phyloP scores from a whole-genome alignment of 345 rosid species.

The Firmiana major region DNA sequence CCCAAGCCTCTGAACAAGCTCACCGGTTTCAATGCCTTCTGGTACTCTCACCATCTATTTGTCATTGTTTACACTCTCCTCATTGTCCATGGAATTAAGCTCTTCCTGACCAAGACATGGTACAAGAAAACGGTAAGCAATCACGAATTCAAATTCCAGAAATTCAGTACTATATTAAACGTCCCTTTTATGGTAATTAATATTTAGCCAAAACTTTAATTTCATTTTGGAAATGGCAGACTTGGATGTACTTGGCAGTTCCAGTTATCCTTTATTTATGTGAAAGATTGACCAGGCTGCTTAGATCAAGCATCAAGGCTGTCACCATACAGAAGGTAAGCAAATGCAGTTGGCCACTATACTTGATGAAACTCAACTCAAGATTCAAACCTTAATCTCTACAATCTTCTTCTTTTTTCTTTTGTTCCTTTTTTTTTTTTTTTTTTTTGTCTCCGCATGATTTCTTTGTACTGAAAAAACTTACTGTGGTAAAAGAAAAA shows the following conservation, averaged over 20 bases:
- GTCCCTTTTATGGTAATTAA: neutral
- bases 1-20: slow-evolving; percentile 62
- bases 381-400: too few species aligned
- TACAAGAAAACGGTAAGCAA: slow-evolving; percentile 58
- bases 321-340: slow-evolving; percentile 59
- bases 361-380: too few species aligned
- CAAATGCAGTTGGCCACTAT: neutral
- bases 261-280: slow-evolving; percentile 53
- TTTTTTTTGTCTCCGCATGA: too few species aligned
- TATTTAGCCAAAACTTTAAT: neutral
- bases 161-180: neutral
- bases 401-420: too few species aligned
- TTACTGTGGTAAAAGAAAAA: neutral
- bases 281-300: slow-evolving; percentile 62
- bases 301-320: slow-evolving; percentile 65
- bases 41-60: slow-evolving; percentile 85
- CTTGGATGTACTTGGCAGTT: slow-evolving; percentile 76
- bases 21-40: slow-evolving; percentile 81
- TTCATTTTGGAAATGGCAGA: slow-evolving; percentile 29
- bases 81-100: slow-evolving; percentile 57
- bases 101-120: slow-evolving; percentile 57
- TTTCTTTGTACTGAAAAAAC: too few species aligned
- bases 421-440: too few species aligned
- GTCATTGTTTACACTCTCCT: slow-evolving; percentile 67
- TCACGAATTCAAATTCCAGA: neutral